Base-by-base conservation (phyloP, 805 yeast species). In the Candida maltosa region DNA sequence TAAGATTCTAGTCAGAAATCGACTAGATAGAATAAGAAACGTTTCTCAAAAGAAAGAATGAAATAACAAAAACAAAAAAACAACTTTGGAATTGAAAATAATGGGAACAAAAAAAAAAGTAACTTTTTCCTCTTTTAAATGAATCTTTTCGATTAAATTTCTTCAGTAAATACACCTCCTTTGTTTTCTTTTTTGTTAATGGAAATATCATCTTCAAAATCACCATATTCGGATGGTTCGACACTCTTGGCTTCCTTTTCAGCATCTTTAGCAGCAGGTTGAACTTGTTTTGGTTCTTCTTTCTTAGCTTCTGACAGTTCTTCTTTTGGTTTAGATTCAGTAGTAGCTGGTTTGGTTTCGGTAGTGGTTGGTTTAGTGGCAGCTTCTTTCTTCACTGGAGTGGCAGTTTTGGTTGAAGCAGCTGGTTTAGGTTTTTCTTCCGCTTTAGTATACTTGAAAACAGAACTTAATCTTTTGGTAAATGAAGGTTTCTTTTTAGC, bases 161-260 rank as follows among this genome's bases (percentile, higher is more conserved):
- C 71, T 47, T 66, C 72, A 44, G 63, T 66, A 45, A 66, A 66
- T 18, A 65, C 42, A 4, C 70, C 70, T 14, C 65, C 65, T 37
- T 52, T 51, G 39, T 56, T 57, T 24, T 49, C 37, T 34, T 48
- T 47, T 35, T 53, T 52, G 21, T 44, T 41, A 26, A 58, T 48
- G 6, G 65, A 56, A 29, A 58, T 37, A 8, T 34, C 38, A 16
- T 61, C 68, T 26, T 60, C 67, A 19, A 49, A 62, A 30, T 32
- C 27, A 12, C 38, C 46, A 24, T 33, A 33, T 19, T 36, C 36
- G 11, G 38, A 23, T 8, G 22, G 38, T 8, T 30, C 21, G 11
- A 22, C 35, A 10, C 18, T 35, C 31, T 47, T 45, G 22, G 40
- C 41, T 16, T 48, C 29, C 25, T 35, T 30, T 18, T 31, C 35